Conservation (phyloP, 2,329 filamentous ascomycete genomes). For the Parafenestella ontariensis region DNA sequence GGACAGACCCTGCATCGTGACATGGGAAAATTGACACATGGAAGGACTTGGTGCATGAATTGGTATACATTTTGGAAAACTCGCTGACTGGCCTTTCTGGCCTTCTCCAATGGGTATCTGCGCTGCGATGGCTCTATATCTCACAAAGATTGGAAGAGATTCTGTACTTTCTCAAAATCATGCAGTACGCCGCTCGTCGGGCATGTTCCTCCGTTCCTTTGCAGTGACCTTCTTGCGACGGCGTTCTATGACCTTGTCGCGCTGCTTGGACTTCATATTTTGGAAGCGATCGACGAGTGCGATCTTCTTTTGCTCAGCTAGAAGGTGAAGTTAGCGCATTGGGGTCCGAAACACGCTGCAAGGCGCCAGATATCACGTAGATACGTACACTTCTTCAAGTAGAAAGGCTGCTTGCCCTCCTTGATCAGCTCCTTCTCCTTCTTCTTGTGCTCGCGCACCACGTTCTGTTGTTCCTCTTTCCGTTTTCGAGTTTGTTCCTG, state of each 20-base stretch:
- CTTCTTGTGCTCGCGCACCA: slow-evolving; percentile 77
- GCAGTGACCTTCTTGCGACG: slow-evolving; percentile 86
- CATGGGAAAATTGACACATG: background rate
- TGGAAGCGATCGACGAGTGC: slow-evolving; percentile 80
- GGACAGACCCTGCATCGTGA: background rate
- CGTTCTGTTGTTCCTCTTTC: slow-evolving; percentile 72
- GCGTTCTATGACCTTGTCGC: slow-evolving; percentile 83
- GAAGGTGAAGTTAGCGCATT: slow-evolving; percentile 20
- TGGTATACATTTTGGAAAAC: background rate
- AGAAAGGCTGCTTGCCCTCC: slow-evolving; percentile 92
- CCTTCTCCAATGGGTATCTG: slow-evolving; percentile 9
- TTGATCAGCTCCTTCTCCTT: slow-evolving; percentile 84
- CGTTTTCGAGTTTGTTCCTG: slow-evolving; percentile 73
- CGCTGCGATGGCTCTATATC: background rate
- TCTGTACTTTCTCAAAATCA: slow-evolving; percentile 10
- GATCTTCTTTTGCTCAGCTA: slow-evolving; percentile 85
- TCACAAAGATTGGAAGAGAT: background rate
- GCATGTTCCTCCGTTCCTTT: slow-evolving; percentile 77
- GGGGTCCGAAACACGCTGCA: background rate
- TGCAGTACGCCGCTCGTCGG: slow-evolving; percentile 46
- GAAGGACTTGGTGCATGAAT: too few relatives aligned
- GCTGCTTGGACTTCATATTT: slow-evolving; percentile 82
- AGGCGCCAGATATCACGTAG: background rate
- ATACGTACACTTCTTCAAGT: slow-evolving; percentile 74
- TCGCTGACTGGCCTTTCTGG: background rate